These are phyloP conservation scores for Stevia rebaudiana DNA, from an alignment of 140 eudicot species.

Conservation along the genomic window DNA sequence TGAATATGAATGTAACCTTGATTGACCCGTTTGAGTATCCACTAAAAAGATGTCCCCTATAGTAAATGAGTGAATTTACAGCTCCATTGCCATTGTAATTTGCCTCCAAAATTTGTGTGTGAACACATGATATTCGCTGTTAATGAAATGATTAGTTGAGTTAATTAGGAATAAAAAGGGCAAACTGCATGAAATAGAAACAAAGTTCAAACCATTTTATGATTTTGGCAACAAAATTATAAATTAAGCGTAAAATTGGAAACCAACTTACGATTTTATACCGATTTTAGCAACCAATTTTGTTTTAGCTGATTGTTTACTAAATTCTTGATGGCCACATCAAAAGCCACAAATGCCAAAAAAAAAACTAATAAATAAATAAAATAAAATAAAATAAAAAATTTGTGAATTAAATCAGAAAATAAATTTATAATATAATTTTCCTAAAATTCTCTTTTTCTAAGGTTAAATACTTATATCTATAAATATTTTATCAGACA, in stretches of 20 bases:
- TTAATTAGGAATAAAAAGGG: conserved; percentile 9
- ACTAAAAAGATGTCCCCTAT: conserved; percentile 58
- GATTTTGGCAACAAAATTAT: neutral
- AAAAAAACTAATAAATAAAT: too few species aligned
- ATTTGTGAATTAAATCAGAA: neutral
- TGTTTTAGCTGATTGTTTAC: neutral
- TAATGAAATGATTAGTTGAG: conserved; percentile 11
- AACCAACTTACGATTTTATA: neutral
- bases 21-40: conserved; percentile 81
- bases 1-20: conserved; percentile 36
- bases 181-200: neutral
- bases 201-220: neutral
- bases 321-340: neutral
- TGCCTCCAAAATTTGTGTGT: conserved; percentile 69
- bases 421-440: neutral
- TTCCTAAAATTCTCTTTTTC: neutral
- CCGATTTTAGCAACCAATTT: neutral
- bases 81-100: conserved; percentile 53
- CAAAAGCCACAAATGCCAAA: neutral
- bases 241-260: neutral
- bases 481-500: too few species aligned
- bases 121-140: conserved; percentile 85
- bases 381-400: too few species aligned
- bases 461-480: too few species aligned
- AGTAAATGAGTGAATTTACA: conserved; percentile 71